Evolutionary conservation across 2,329 filamentous ascomycete species (phyloP), one percentile per base, ranked within the genome.

Genomic region (Lecanosticta acicola): DNA sequence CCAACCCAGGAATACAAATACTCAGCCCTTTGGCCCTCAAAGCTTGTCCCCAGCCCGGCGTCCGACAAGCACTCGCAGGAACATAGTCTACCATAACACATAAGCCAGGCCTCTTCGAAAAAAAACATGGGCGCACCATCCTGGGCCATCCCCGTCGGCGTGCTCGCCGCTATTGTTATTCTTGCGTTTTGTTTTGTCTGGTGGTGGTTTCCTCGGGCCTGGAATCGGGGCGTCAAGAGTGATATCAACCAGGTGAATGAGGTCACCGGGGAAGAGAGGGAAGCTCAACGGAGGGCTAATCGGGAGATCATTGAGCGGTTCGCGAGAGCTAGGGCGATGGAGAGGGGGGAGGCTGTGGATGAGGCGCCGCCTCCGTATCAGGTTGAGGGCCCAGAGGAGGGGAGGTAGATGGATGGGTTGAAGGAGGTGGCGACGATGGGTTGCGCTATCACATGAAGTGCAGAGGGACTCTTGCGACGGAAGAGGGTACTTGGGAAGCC

Each of bases 201-300:
- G 54, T 60, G 54, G 52, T 60, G 53, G 57, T 61, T 62, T 35
- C 60, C 60, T 4, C 53, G 55, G 21, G 38, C 50, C 8, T 61
- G 50, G 43, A 48, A 50, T 2, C 51, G 49, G 14, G 59, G 59
- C 14, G 44, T 59, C 8, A 40, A 50, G 10, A 40, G 40, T 10
- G 59, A 62, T 19, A 49, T 48, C 17, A 41, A 46, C 10, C 41
- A 46, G 2, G 40, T 58, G 8, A 48, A 52, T 16, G 49, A 46
- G 35, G 35, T 58, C 19, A 17, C 32, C 44, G 29, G 41, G 24
- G 35, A 3, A 21, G 51, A 36, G 37, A 49, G 45, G 20, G 53
- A 46, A 39, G 43, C 21, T 17, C 54, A 51, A 42, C 18, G 52
- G 9, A 21, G 19, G 36, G 38, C 42, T 9, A 56, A 54, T 13